Evolutionary conservation across 441 rosid genomes (phyloP), one percentile per base, ranked within the genome.

Genomic region (Hura crepitans): DNA sequence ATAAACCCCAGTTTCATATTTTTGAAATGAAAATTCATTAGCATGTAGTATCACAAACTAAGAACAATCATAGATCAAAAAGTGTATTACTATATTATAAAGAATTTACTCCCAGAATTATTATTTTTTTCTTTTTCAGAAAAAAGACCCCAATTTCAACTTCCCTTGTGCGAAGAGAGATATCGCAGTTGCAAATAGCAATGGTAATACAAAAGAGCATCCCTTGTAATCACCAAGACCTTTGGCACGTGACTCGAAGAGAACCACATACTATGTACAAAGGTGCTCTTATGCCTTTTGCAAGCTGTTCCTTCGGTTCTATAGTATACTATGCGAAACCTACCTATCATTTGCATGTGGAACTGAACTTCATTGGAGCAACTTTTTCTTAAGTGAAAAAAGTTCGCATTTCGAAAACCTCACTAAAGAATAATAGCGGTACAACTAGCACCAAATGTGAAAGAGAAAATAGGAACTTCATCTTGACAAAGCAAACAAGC

Each of bases 1-100:
- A 31, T 39, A 47, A 33, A 60, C 65, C 31, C 17, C 49, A 70
- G 73, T 23, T 69, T 15, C 31, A 22, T 54, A 22, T 35, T 33
- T 23, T 67, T 31, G 28, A 67, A 51, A 33, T 30, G 33, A 39
- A 61, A 66, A 33, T 22, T 53, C 18, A 14, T 28, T 35, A 33
- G 17, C 12, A 54, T 33, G 22, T 15, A 33, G 11, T 2, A 53
- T 35, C 30, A 37, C 23, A 35, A 66, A 51, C 57, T 20, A 18
- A 37, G 25, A 37, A 23, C 61, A 51, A 67, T 35, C 23, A 53
- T 18, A 13, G 13, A 33, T 42, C 35, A 55, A 4, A 5, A 35
- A 35, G n/a, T n/a, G n/a, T n/a, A 54, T n/a, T 37, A 10, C 39
- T 13, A 14, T 59, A 68, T 56, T 27, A 15, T 30, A 43, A 43